A percentile compares a stretch with the other conserved stretches of the same genome.
These are phyloP conservation scores for Exophiala viscosa DNA, from an alignment of 2,329 filamentous ascomycete genomes.

Conservation along the genomic window DNA sequence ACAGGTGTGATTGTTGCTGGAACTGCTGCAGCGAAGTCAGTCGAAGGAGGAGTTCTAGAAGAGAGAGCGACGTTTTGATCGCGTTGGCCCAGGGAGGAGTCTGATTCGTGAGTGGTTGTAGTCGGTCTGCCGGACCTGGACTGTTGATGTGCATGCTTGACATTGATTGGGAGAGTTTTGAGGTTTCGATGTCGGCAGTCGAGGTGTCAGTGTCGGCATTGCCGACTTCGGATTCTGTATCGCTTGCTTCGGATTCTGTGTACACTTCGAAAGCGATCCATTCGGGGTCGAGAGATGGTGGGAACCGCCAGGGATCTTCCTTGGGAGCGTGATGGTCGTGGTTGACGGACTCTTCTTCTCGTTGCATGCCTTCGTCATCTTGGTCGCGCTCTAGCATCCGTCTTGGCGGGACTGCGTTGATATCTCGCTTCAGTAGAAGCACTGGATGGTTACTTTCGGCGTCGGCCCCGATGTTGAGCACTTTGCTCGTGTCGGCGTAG, in stretches of 20 bases:
- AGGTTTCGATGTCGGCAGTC: constrained; percentile 31
- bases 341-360: constrained; percentile 10
- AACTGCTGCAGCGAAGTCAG: constrained; percentile 86
- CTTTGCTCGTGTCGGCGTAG: constrained; percentile 85
- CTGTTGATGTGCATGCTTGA: constrained; percentile 45
- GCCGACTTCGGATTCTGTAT: constrained; percentile 24
- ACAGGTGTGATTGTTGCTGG: constrained; percentile 82
- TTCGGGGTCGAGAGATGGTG: constrained; percentile 74
- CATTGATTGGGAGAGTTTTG: constrained; percentile 40
- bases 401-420: constrained; percentile 59
- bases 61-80: constrained; percentile 67
- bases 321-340: constrained; percentile 25
- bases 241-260: constrained; percentile 48
- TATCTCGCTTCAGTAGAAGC: constrained; percentile 68
- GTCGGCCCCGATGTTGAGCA: constrained; percentile 74
- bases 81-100: constrained; percentile 40
- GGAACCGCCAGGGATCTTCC: constrained; percentile 57
- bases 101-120: constrained; percentile 19
- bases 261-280: constrained; percentile 91
- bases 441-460: constrained; percentile 69
- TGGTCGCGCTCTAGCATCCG: constrained; percentile 52
- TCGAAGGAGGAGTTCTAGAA: constrained; percentile 84
- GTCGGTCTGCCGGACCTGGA: constrained; percentile 24
- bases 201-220: constrained; percentile 15
- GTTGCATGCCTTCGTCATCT: constrained; percentile 28